Base-by-base conservation (phyloP, 2,329 filamentous ascomycete genomes). In the Coccinonectria pachysandricola region DNA sequence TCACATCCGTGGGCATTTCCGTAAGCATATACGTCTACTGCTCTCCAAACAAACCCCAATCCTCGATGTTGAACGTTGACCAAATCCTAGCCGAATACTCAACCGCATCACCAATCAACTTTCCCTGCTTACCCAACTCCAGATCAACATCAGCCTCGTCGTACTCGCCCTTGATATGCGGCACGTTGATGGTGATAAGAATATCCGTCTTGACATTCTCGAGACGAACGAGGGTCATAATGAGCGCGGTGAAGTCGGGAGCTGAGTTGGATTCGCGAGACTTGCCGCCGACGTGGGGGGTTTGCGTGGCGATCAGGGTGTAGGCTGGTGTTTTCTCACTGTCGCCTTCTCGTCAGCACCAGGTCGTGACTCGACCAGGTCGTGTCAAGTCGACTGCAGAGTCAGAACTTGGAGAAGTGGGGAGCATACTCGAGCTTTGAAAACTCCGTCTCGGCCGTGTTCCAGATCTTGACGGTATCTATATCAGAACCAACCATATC, bases 131-230 rank as follows among this genome's bases (percentile, higher is more conserved):
- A 10, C 75, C 75, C 30, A 74, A 55, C 46, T 74, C 66, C 30
- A 77, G 56, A 46, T 83, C 73, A 10, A 88, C 72, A 16, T 84
- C 76, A 7, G 79, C 76, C 52, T 76, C 71, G 43, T 76, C 65
- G 49, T 85, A 85, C 52, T 81, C 73, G 36, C 78, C 77, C 42
- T 72, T 67, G 40, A 85, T 78, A 49, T 91, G 79, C 15, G 87
- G 88, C 24, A 93, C 81, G 55, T 94, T 95, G 48, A 94, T 73
- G 20, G 82, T 82, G 36, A 94, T 74, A 23, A 94, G 61, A 19
- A 96, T 60, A 54, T 96, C 88, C 1, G 87, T 88, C 31, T 64
- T 65, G 49, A 86, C 68, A 44, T 71, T 68, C 54, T 78, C 78
- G 23, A 96, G 64, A 10, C 88, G 69, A 30, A 95, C 59, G 20